A percentile compares a stretch with the other conserved stretches of the same genome.
Evolutionary conservation across 192 early-diverging fungal genomes (phyloP).

Genomic region (Mortierella alpina): DNA sequence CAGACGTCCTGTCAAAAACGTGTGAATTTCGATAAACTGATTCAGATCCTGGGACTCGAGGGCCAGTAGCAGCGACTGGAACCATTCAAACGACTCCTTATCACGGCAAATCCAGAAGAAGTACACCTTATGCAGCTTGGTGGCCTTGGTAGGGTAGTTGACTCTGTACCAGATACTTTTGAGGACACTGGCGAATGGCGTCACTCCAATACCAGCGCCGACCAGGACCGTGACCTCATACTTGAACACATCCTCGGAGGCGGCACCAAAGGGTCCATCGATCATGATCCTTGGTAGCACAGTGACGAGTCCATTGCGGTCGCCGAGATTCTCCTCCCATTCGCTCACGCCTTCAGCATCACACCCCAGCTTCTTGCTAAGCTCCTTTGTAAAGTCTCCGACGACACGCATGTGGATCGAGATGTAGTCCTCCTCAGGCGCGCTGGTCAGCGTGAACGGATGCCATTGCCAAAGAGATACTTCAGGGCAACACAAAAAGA

Average conservation of each 20-base stretch:
- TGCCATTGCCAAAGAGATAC: slow-evolving; percentile 82
- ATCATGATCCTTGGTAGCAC: slow-evolving; percentile 68
- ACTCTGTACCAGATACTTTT: slow-evolving; percentile 80
- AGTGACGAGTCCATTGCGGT: slow-evolving; percentile 43
- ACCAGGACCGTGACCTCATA: slow-evolving; percentile 76
- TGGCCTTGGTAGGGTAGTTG: slow-evolving; percentile 64
- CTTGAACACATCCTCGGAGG: slow-evolving; percentile 82
- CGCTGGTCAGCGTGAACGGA: slow-evolving; percentile 80
- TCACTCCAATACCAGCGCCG: slow-evolving; percentile 87
- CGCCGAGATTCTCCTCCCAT: slow-evolving; percentile 49
- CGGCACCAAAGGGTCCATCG: slow-evolving; percentile 79
- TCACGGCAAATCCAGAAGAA: slow-evolving; percentile 87
- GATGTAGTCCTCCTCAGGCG: slow-evolving; percentile 81
- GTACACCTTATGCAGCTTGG: slow-evolving; percentile 73
- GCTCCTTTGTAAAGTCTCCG: slow-evolving; percentile 77
- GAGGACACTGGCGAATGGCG: slow-evolving; percentile 79
- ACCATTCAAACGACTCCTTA: slow-evolving; percentile 80
- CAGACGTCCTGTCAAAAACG: slow-evolving; percentile 76
- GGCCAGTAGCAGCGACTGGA: slow-evolving; percentile 78
- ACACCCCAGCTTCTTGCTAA: slow-evolving; percentile 76
- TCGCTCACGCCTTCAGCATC: slow-evolving; percentile 53
- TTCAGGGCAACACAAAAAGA: slow-evolving; percentile 78
- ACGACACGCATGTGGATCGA: slow-evolving; percentile 82
- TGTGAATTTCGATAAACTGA: slow-evolving; percentile 74
- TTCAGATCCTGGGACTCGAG: slow-evolving; percentile 71